Evolutionary conservation across 371 early-diverging fungal species (phyloP).

Genomic region (Chytridium lagenaria): DNA sequence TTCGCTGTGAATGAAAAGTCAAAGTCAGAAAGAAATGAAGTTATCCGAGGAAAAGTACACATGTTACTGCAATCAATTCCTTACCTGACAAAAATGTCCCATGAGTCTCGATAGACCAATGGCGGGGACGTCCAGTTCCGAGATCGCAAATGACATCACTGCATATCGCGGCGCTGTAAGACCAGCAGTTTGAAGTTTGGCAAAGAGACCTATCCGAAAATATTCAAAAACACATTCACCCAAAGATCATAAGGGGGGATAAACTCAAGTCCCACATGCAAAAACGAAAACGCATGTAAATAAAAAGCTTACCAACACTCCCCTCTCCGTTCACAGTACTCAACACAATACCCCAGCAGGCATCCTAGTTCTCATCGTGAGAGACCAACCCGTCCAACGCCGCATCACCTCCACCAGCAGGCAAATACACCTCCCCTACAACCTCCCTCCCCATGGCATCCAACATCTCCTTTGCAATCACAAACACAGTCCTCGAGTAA

Average conservation of each 20-base stretch:
- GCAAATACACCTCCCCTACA: not conserved
- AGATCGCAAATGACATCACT: not conserved
- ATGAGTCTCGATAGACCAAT: not conserved
- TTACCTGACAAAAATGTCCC: not conserved
- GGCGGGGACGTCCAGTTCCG: not conserved
- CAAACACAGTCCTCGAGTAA: not conserved
- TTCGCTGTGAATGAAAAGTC: not conserved
- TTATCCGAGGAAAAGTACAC: too few relatives aligned
- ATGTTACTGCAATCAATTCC: not conserved
- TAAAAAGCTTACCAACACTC: not conserved
- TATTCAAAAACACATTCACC: too few relatives aligned
- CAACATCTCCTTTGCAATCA: not conserved
- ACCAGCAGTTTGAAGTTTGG: not conserved
- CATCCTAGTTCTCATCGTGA: not conserved
- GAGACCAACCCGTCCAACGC: not conserved
- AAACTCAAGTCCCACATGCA: not conserved
- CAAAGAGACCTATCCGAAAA: not conserved
- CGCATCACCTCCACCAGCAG: not conserved
- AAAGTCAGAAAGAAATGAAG: not conserved
- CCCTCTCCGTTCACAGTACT: not conserved
- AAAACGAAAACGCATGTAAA: not conserved
- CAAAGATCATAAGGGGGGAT: not conserved
- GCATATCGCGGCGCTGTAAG: not conserved
- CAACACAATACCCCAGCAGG: not conserved
- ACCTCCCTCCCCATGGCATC: conserved; percentile 1